Evolutionary conservation across 352 stramenopile species (phyloP).

Genomic region (Phytopythium helicoides): DNA sequence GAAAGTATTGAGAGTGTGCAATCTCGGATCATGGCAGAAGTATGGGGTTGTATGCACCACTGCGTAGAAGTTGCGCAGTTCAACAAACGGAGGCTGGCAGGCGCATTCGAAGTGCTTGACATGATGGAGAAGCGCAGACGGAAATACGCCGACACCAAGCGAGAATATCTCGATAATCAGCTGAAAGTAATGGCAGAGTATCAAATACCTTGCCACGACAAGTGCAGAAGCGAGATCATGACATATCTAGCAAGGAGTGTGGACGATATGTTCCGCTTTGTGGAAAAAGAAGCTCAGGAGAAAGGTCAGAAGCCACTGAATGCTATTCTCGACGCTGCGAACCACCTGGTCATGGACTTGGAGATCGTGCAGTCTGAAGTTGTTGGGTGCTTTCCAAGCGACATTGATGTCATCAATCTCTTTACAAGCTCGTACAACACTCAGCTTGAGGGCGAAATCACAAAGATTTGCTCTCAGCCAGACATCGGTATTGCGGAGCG

Average conservation of each 20-base stretch:
- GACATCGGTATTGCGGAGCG: slow-evolving; percentile 73
- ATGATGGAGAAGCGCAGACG: slow-evolving; percentile 68
- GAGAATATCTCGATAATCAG: slow-evolving; percentile 69
- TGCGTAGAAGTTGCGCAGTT: slow-evolving; percentile 83
- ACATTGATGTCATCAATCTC: slow-evolving; percentile 80
- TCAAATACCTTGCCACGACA: slow-evolving; percentile 41
- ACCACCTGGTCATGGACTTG: slow-evolving; percentile 75
- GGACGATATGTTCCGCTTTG: slow-evolving; percentile 61
- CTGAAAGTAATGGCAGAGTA: slow-evolving; percentile 43
- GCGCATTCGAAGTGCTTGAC: slow-evolving; percentile 75
- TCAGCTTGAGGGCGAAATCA: slow-evolving; percentile 67
- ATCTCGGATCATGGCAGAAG: slow-evolving; percentile 64
- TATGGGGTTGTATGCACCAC: slow-evolving; percentile 80
- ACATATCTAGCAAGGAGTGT: slow-evolving; percentile 50
- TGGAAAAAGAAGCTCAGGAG: slow-evolving; percentile 42
- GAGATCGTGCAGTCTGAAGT: slow-evolving; percentile 79
- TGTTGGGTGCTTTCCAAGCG: slow-evolving; percentile 58
- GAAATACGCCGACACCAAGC: slow-evolving; percentile 51
- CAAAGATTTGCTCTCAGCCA: slow-evolving; percentile 45
- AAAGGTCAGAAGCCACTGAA: slow-evolving; percentile 64
- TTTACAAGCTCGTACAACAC: slow-evolving; percentile 79
- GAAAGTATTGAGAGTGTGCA: slow-evolving; percentile 57
- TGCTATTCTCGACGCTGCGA: slow-evolving; percentile 56
- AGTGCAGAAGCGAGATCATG: slow-evolving; percentile 62
- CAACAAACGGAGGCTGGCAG: slow-evolving; percentile 54